Evolutionary conservation across 2,329 filamentous ascomycete genomes (phyloP), one percentile per base, ranked within the genome.

Genomic region (Malbranchea cinnamomea): DNA sequence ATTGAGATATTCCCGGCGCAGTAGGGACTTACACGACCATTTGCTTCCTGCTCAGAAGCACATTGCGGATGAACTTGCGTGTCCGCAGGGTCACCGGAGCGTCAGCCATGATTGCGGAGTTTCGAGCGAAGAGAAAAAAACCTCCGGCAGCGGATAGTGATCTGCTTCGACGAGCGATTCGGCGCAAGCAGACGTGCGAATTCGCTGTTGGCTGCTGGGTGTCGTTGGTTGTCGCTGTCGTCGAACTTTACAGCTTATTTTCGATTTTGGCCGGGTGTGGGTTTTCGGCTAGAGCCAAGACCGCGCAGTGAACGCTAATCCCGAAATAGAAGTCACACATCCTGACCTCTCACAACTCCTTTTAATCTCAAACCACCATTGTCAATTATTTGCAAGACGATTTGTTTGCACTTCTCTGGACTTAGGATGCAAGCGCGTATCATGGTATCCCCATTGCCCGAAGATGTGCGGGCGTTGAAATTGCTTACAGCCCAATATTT

Each of bases 21-120:
- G n/a, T n/a, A n/a, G n/a, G n/a, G 28, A 78, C 80, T 75, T 83
- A 94, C 87, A 94, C 81, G 68, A 94, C 87, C 83, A 95, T 93
- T 78, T 95, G 87, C 76, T 92, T 93, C 65, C 87, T 81, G 63
- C 79, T 83, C 61, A 98, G 78, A 59, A 98, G 83, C 64, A 89
- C 82, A 78, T 98, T 98, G 72, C 85, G 83, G 70, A 95, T 91
- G 81, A 98, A 98, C 74, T 95, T 95, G 81, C 89, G 87, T 67
- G 89, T 98, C 71, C 89, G 76, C 68, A 85, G 68, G 56, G 78
- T 84, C 60, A 84, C 77, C 59, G 77, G 56, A 50, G 57, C 64
- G 60, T 82, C 77, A 67, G 85, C 80, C 87, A 94, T 93, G 64
- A 66, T 91, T 69, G 67, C 67, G 65, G 56, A 56, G 63, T 45